A percentile compares a stretch with the other conserved stretches of the same genome.
Evolutionary conservation across 768 basidiomycete species (phyloP).

Genomic region (Mycena metata): DNA sequence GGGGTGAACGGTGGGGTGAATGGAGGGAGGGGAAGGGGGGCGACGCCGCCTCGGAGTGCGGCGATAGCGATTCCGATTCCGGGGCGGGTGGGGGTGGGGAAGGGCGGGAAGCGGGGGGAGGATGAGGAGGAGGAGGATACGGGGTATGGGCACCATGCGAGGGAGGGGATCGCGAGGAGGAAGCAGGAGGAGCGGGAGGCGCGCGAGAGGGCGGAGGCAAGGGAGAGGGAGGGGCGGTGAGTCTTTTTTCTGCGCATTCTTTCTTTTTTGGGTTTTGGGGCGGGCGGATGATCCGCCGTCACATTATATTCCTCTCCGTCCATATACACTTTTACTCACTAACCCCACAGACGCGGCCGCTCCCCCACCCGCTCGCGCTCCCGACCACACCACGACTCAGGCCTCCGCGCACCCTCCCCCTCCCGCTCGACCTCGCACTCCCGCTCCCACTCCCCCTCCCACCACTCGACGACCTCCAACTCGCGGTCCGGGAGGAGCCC

Average conservation of each 20-base stretch:
- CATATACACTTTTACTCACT: neutral
- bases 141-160: conserved; percentile 32
- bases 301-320: no score
- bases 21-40: conserved; percentile 10
- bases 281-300: neutral
- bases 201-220: conserved; percentile 30
- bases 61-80: conserved; percentile 23
- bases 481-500: no score
- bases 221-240: conserved; percentile 16
- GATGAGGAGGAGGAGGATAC: conserved; percentile 22
- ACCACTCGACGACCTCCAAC: no score
- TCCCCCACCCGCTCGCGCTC: conserved; percentile 29
- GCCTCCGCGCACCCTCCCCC: conserved; percentile 30
- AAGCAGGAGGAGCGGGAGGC: conserved; percentile 28
- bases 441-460: neutral
- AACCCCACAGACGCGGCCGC: conserved; percentile 25
- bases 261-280: neutral
- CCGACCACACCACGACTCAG: neutral
- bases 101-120: neutral
- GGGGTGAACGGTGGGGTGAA: neutral
- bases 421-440: conserved; percentile 25
- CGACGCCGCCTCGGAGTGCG: conserved; percentile 23
- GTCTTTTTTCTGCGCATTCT: neutral
- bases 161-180: conserved; percentile 34
- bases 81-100: neutral